Conservation (phyloP, 306 rosid genomes). For the Corylus heterophylla region DNA sequence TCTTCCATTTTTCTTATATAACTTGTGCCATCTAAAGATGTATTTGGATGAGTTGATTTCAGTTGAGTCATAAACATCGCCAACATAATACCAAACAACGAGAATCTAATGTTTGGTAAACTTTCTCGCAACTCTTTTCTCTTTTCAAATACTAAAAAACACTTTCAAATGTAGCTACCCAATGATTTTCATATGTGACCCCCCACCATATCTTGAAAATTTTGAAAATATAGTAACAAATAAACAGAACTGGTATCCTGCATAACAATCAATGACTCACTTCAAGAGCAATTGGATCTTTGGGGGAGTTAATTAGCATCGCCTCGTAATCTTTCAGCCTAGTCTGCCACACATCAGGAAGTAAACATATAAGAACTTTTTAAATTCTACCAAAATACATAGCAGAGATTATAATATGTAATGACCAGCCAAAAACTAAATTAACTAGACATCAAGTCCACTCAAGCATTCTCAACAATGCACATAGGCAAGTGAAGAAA, state of each 20-base stretch:
- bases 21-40: neutral
- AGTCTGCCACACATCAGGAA: slow-evolving; percentile 56
- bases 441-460: neutral
- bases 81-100: neutral
- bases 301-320: slow-evolving; percentile 63
- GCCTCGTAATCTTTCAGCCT: slow-evolving; percentile 74
- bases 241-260: slow-evolving; percentile 28
- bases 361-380: slow-evolving; percentile 14
- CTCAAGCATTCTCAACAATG: neutral
- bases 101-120: neutral
- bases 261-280: slow-evolving; percentile 48
- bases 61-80: neutral
- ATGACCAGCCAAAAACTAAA: slow-evolving; percentile 3
- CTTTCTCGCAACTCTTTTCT: too few species aligned
- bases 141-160: too few species aligned
- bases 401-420: neutral
- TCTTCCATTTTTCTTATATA: neutral
- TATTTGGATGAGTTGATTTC: neutral
- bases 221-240: slow-evolving; percentile 14
- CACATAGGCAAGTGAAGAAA: neutral
- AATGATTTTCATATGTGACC: too few species aligned
- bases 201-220: too few species aligned
- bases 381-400: neutral
- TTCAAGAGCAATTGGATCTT: slow-evolving; percentile 80
- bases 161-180: too few species aligned